Base-by-base conservation (phyloP, 352 stramenopile species). In the Pythium brachiatum region DNA sequence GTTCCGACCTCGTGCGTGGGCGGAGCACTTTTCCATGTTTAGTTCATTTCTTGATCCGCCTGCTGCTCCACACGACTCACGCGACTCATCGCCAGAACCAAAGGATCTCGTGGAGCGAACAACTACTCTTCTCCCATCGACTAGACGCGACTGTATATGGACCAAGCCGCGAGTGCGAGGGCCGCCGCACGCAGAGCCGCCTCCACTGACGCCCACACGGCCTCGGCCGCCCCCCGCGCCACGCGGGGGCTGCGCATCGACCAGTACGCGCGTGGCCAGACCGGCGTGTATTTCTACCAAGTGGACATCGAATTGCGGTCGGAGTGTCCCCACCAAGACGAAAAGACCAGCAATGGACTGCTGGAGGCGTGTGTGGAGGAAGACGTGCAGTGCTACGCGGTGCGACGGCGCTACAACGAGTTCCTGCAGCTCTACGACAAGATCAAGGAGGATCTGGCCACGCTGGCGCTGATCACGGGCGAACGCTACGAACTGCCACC, bases 241-340 rank as follows among this genome's bases (percentile, higher is more conserved):
- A 16, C 8, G 41, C 76, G 76, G 11, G 50, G 48, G 7, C 68
- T 89, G 13, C 71, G 62, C 59, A 76, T 89, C 60, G 70, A 80
- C 36, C 69, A 75, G 44, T 85, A 81, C 78, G 72, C 78, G 38
- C 70, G 73, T 25, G 72, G 68, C 11, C 54, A 75, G 34, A 78
- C 74, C 0, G 73, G 81, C 55, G 76, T 90, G 15, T 90, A 78
- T 76, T 90, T 83, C 62, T 90, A 89, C 60, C 81, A 76, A 51
- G 74, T 90, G 23, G 79, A 89, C 65, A 81, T 90, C 25, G 66
- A 73, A 32, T 13, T 68, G 66, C 74, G 23, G n/a, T 41, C 44
- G 2, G 60, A 68, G 26, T 69, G 73, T 41, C 26, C 63, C 7
- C 43, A 66, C 34, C 15, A 43, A 27, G 54, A 62, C 36, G 29